Evolutionary conservation across 345 rosid genomes (phyloP), one percentile per base, ranked within the genome.

Genomic region (Citrus medica): DNA sequence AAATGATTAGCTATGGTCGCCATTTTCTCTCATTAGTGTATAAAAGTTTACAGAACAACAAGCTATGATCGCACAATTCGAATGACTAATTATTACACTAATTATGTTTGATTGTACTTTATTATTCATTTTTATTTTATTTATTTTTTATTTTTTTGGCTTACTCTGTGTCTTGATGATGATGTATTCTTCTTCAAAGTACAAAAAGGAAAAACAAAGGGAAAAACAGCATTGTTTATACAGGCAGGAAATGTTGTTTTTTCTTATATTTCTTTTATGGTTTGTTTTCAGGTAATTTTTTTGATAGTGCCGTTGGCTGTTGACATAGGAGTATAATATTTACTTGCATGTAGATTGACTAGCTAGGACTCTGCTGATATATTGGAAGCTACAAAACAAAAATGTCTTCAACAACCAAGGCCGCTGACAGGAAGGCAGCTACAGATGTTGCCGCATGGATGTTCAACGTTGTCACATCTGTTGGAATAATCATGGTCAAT

Each of bases 391-490:
- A 25, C 22, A 28, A 38, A 75, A n/a, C 74, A 67, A 87, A 70
- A 71, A 94, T 92, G 99, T 79, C 89, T 82, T 85, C 88, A 27
- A 76, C 90, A 76, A 93, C 83, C 90, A 92, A 93, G 17, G 51
- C 51, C 81, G 90, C 90, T 69, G 91, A 97, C 75, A 88, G 67
- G 84, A 97, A 92, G 82, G 97, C 51, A 46, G 51, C 95, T 17
- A 59, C 93, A n/a, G 99, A 97, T 87, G 89, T 88, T 32, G 97
- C 97, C 33, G 91, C 99, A 73, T 97, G 99, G 99, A 81, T 93
- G 79, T 97, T 97, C 91, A 97, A 97, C 75, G 93, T 97, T 51
- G 98, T 97, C 79, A 93, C 98, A 6, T 97, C 99, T 33, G 99
- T 97, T 77, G 99, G 99, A 59, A 94, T 97, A 69, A 97, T 97